Percentiles rank a stretch among this genome's conserved stretches.
phyloP scores from a whole-genome alignment of 2,329 filamentous ascomycete genomes.

The Setomelanomma holmii region DNA sequence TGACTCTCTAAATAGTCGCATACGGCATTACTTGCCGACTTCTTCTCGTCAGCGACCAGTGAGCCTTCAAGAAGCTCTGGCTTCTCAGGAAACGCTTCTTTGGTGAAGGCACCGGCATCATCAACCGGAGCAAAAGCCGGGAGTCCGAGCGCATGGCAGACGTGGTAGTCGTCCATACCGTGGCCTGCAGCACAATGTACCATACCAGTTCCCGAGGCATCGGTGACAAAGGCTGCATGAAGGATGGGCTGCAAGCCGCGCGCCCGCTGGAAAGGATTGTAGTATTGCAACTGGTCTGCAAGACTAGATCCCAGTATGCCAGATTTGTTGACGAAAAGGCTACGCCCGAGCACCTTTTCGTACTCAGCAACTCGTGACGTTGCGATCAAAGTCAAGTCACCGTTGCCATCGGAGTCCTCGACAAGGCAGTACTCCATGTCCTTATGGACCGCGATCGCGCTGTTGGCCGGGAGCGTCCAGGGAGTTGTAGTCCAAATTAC shows the following conservation, averaged over 20 bases:
- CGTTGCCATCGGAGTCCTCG: slow-evolving; percentile 40
- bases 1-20: slow-evolving; percentile 67
- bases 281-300: slow-evolving; percentile 68
- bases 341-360: slow-evolving; percentile 37
- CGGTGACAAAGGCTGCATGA: slow-evolving; percentile 86
- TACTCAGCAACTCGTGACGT: slow-evolving; percentile 69
- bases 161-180: slow-evolving; percentile 94
- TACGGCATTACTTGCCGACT: slow-evolving; percentile 62
- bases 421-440: slow-evolving; percentile 78
- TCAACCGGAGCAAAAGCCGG: slow-evolving; percentile 81
- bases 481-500: slow-evolving; percentile 99
- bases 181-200: slow-evolving; percentile 95
- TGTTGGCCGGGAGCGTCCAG: slow-evolving; percentile 95
- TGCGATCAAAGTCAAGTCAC: slow-evolving; percentile 74
- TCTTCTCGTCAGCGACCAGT: slow-evolving; percentile 73
- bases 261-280: slow-evolving; percentile 71
- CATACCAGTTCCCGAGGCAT: slow-evolving; percentile 90
- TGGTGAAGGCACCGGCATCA: slow-evolving; percentile 80
- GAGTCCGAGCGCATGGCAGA: slow-evolving; percentile 74
- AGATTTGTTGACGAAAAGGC: slow-evolving; percentile 59
- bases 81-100: slow-evolving; percentile 75
- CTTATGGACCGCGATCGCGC: slow-evolving; percentile 81
- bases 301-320: slow-evolving; percentile 71
- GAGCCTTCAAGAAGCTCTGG: slow-evolving; percentile 73
- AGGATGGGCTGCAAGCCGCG: slow-evolving; percentile 73